phyloP scores from a whole-genome alignment of 139 green algal species.

The Chlorella sp. region DNA sequence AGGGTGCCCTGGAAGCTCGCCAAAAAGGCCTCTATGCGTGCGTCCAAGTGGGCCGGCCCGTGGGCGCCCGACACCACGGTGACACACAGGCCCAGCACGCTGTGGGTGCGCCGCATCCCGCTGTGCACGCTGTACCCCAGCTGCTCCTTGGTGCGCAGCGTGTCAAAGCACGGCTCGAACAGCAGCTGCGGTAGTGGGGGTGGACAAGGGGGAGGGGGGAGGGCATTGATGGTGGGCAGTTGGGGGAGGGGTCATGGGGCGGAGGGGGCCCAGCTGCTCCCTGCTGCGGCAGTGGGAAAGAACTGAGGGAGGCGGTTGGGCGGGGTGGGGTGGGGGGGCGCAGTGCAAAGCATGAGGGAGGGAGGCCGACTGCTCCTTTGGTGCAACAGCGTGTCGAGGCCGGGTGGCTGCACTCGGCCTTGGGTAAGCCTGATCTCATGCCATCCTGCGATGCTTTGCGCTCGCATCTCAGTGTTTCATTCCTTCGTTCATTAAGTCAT shows the following conservation, averaged over 20 bases:
- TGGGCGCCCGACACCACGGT: conserved; percentile 71
- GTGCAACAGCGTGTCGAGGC: no score
- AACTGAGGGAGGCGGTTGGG: no score
- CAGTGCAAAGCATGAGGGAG: no score
- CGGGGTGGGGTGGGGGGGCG: no score
- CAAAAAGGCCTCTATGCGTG: conserved; percentile 87
- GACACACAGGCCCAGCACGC: conserved; percentile 87
- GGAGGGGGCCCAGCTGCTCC: no score
- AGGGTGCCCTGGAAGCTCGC: conserved; percentile 48
- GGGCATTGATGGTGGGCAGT: neutral
- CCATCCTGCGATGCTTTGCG: no score
- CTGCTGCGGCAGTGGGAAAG: no score
- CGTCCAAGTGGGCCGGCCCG: conserved; percentile 64
- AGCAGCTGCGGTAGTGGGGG: conserved; percentile 60
- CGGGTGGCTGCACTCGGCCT: no score
- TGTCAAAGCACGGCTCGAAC: conserved; percentile 85
- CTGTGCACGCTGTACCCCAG: conserved; percentile 88
- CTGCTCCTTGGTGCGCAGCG: conserved; percentile 95
- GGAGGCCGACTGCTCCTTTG: no score
- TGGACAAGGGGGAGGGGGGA: neutral
- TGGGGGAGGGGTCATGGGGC: neutral
- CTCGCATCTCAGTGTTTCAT: no score
- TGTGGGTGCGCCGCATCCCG: conserved; percentile 80
- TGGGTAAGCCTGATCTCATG: no score
- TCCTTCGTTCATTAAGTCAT: no score